These are phyloP conservation scores for Tephrocybe sp. DNA, from an alignment of 768 basidiomycete genomes.

Conservation along the genomic window DNA sequence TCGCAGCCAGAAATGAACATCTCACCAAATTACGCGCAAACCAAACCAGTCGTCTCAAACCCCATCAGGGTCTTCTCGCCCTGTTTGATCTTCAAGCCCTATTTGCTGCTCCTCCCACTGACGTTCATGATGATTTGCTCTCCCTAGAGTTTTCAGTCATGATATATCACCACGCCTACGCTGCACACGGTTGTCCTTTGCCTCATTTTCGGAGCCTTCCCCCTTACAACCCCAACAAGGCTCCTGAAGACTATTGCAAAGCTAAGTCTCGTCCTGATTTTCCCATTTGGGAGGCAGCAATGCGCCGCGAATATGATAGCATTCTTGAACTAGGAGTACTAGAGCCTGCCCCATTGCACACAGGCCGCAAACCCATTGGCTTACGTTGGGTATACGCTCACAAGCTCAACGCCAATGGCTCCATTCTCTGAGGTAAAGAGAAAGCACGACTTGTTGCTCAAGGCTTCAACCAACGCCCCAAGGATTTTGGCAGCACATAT, in stretches of 20 bases:
- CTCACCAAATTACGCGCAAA: background rate
- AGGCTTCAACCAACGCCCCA: too few relatives aligned
- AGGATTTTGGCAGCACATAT: too few relatives aligned
- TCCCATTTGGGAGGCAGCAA: conserved; percentile 21
- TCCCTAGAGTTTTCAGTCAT: background rate
- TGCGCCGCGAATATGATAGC: conserved; percentile 23
- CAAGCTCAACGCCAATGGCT: conserved; percentile 36
- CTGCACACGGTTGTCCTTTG: background rate
- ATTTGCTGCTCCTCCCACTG: background rate
- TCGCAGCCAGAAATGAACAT: background rate
- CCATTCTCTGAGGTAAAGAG: conserved; percentile 23
- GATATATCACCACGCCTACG: background rate
- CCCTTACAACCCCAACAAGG: conserved; percentile 1
- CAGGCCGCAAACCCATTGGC: conserved; percentile 25
- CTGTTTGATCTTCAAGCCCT: background rate
- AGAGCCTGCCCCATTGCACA: conserved; percentile 19
- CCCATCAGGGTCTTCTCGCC: background rate
- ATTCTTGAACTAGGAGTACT: conserved; percentile 24
- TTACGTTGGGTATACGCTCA: conserved; percentile 32
- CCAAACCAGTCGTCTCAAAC: background rate
- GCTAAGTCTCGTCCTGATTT: conserved; percentile 17
- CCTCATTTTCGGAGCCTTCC: background rate
- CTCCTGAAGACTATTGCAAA: conserved; percentile 19
- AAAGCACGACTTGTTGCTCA: too few relatives aligned
- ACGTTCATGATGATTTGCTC: background rate